Evolutionary conservation across 179 eudicot genomes (phyloP).

Genomic region (Silene noctiflora): DNA sequence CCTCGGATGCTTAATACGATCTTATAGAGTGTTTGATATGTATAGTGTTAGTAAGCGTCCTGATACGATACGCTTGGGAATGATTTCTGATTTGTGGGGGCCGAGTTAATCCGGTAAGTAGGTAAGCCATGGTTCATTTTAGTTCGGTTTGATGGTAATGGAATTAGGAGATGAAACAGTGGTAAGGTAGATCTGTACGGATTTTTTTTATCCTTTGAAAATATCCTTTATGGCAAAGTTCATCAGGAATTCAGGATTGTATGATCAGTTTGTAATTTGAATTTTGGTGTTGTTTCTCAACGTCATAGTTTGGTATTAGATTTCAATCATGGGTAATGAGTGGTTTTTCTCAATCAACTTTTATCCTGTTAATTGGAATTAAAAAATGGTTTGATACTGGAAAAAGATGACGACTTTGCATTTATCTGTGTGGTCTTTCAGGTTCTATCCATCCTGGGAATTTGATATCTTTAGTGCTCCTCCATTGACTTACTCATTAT

Average conservation of each 20-base stretch:
- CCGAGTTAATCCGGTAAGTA: too few species aligned
- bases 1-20: too few species aligned
- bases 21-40: too few species aligned
- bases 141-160: not conserved
- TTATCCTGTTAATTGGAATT: slow-evolving; percentile 14
- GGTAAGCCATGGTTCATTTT: too few species aligned
- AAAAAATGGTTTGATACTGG: slow-evolving; percentile 3
- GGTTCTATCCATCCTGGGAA: slow-evolving; percentile 25
- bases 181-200: not conserved
- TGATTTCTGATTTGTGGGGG: too few species aligned
- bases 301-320: not conserved
- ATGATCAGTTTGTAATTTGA: not conserved
- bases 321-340: not conserved
- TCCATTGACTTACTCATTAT: slow-evolving; percentile 10
- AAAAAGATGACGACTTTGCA: slow-evolving; percentile 18
- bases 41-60: too few species aligned
- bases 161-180: not conserved
- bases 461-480: slow-evolving; percentile 18
- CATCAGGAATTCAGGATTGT: not conserved
- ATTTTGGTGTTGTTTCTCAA: not conserved
- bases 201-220: not conserved
- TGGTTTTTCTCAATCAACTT: too few species aligned
- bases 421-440: slow-evolving; percentile 29
- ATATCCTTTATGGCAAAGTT: not conserved
- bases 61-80: too few species aligned